Base-by-base conservation (phyloP, 2,329 filamentous ascomycete genomes). In the Pseudocercospora pini-densiflorae region DNA sequence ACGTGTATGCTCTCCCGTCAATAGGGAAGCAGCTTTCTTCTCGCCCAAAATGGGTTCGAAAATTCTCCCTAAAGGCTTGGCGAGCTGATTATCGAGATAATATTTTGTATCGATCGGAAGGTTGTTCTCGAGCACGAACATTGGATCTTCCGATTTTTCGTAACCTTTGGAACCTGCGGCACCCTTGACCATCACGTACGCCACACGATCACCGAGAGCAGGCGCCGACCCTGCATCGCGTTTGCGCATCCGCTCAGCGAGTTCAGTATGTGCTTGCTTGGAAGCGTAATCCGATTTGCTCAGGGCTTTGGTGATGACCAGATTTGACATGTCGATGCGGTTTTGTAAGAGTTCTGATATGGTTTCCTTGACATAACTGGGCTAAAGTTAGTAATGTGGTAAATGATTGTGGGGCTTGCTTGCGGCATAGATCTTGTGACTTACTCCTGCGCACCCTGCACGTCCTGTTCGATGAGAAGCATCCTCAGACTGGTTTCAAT, bases 21-120 rank as follows among this genome's bases (percentile, higher is more conserved):
- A 87, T 21, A 99, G 85, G 47, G 91, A 92, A 58, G 89, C 89
- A 4, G 94, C 93, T 78, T 95, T 96, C 74, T 92, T 94, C 80
- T 97, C 94, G 24, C 95, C 95, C 1, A 99, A 84, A 68, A 99
- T 98, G 53, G 95, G 95, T 79, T 99, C 95, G 84, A 99, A 99
- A 77, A 99, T 99, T 77, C 96, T 90, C 4, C 90, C 89, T 2
- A 99, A 86, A 0, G 95, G 95, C 80, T 99, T 99, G 8, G 95
- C 91, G 19, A 99, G 89, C 80, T 99, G 96, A 78, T 99, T 99
- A 79, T 99, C 95, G 21, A 99, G 89, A 79, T 99, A 99, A 83
- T 98, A 99, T 79, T 92, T 95, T 2, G 95, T 98, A 80, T 99
- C 95, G 77, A 99, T 97, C 10, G 95, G 95, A 64, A 99, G 87